Evolutionary conservation across 129 eudicot genomes (phyloP), one percentile per base, ranked within the genome.

Genomic region (Artemisia argyi): DNA sequence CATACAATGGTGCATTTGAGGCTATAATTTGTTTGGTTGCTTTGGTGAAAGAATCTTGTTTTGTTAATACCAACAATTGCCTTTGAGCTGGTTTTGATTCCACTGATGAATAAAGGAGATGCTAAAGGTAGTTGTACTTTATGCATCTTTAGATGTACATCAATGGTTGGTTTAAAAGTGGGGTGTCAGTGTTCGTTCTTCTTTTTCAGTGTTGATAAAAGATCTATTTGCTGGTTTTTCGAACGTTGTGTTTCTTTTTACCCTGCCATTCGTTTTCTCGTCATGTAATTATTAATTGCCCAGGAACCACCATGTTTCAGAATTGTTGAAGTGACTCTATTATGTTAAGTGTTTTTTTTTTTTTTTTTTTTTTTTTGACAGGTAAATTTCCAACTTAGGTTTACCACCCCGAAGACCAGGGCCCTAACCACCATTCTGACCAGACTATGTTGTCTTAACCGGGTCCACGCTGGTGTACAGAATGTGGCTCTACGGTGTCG

Each of bases 71-170:
- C 56, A 55, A 75, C 79, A 54, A 67, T 26, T 76, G 73, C 48
- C 5, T 49, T 68, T 75, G 73, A 50, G 77, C 77, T 73, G 77
- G 61, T 73, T 59, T 71, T 73, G 44, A 24, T 61, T 73, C 66
- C 78, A 24, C 16, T 7, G 42, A 39, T 7, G 70, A 32, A 57
- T 24, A 58, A 75, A 51, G 20, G 18, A 6, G 3, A 11, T 26
- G 54, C 58, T 55, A 55, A 73, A 77, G 19, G 14, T 50, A 16
- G 50, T 52, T 78, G 67, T 65, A 71, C 77, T 61, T 78, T 52
- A 71, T 71, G 72, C 65, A 70, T 61, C 72, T 8, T 52, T 53
- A 54, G 81, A 13, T 70, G 77, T 71, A 65, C 61, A 16, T 5
- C 11, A 66, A 18, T 52, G 13, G 57, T 58, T 76, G 58, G 66